Evolutionary conservation across 768 basidiomycete species (phyloP).

Genomic region (Lactarius trivialis): DNA sequence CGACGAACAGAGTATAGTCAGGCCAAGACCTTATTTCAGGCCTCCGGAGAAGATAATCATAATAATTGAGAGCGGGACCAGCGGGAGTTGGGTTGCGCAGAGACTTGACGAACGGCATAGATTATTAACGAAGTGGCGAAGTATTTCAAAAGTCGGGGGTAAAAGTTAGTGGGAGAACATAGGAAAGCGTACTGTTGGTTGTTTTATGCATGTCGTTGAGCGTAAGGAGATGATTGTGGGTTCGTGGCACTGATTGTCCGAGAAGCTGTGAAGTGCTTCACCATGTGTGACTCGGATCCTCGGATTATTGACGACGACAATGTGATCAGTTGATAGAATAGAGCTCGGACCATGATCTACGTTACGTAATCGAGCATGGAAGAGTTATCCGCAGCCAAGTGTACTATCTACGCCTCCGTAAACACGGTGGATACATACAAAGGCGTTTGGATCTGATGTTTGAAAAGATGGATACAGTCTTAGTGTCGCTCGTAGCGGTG

Average conservation of each 20-base stretch:
- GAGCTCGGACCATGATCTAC: neutral
- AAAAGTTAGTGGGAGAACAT: neutral
- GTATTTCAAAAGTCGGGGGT: neutral
- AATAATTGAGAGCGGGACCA: slow-evolving; percentile 4
- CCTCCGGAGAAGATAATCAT: slow-evolving; percentile 5
- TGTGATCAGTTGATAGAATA: neutral
- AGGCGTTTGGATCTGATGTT: no score
- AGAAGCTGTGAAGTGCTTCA: neutral
- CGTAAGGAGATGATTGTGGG: slow-evolving; percentile 5
- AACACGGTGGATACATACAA: no score
- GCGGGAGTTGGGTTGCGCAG: neutral
- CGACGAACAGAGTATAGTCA: slow-evolving; percentile 50
- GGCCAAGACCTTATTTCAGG: slow-evolving; percentile 33
- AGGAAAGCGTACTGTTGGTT: neutral
- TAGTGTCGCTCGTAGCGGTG: neutral
- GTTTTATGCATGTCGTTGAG: neutral
- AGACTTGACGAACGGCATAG: slow-evolving; percentile 3
- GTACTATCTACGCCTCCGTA: no score
- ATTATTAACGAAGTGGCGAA: neutral
- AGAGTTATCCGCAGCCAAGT: no score
- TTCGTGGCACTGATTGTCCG: neutral
- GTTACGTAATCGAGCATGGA: neutral
- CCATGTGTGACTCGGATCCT: neutral
- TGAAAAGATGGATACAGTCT: neutral
- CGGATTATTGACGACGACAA: neutral